Evolutionary conservation across 805 yeast species (phyloP).

Genomic region (Nakazawaea pomicola): DNA sequence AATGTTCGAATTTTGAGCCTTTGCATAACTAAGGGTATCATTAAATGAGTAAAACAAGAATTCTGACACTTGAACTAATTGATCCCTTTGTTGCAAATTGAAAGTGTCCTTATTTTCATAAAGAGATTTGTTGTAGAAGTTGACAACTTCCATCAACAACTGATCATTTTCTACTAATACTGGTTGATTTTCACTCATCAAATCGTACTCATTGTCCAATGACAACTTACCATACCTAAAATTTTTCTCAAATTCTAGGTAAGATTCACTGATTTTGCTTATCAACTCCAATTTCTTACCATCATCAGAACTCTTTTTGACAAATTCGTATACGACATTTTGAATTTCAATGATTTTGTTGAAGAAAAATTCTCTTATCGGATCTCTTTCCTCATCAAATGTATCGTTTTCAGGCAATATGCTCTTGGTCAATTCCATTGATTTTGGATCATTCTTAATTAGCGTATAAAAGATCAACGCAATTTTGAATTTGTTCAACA

Average conservation of each 20-base stretch:
- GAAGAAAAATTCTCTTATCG: slow-evolving; percentile 14
- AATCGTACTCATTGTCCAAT: slow-evolving; percentile 9
- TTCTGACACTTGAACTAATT: slow-evolving; percentile 4
- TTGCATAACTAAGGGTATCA: slow-evolving; percentile 3
- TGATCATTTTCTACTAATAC: slow-evolving; percentile 16
- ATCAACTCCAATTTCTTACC: slow-evolving; percentile 14
- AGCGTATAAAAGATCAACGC: slow-evolving; percentile 6
- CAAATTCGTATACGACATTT: slow-evolving; percentile 1
- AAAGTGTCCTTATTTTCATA: background rate
- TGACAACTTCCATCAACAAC: slow-evolving; percentile 16
- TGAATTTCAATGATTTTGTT: slow-evolving; percentile 7
- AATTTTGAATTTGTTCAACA: slow-evolving; percentile 10
- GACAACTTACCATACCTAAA: slow-evolving; percentile 13
- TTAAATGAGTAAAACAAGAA: slow-evolving; percentile 11
- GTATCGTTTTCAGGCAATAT: background rate
- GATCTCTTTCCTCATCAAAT: background rate
- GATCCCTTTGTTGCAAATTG: background rate
- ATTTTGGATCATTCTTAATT: slow-evolving; percentile 4
- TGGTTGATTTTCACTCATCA: slow-evolving; percentile 13
- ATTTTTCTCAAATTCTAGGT: slow-evolving; percentile 16
- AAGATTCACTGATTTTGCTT: slow-evolving; percentile 5
- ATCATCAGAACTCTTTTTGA: slow-evolving; percentile 13
- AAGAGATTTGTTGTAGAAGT: background rate
- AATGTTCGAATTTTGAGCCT: background rate
- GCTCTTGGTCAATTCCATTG: background rate